Evolutionary conservation across 768 basidiomycete genomes (phyloP).

Genomic region (Candolleomyces eurysporus): DNA sequence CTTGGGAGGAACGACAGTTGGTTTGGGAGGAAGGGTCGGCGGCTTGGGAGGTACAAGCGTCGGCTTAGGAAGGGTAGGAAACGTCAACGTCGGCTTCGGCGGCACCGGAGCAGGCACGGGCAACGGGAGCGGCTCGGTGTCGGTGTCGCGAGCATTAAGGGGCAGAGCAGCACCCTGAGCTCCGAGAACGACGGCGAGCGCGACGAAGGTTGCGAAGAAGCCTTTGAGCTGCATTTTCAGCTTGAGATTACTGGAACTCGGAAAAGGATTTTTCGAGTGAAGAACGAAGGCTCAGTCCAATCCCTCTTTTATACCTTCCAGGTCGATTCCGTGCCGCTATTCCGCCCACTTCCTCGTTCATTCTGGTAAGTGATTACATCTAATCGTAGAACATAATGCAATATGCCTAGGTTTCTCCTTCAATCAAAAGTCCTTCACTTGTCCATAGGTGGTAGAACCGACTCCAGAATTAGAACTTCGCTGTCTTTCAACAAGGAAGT

Average conservation of each 20-base stretch:
- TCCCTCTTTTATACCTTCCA: too few relatives aligned
- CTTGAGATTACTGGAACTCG: background rate
- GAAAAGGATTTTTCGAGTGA: conserved; percentile 3
- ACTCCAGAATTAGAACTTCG: too few relatives aligned
- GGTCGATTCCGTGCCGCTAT: too few relatives aligned
- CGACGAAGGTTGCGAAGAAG: conserved; percentile 2
- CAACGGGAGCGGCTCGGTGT: background rate
- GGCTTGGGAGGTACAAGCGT: background rate
- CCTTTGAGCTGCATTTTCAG: background rate
- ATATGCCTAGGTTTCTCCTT: too few relatives aligned
- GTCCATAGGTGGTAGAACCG: too few relatives aligned
- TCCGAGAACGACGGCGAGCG: background rate
- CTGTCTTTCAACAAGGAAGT: too few relatives aligned
- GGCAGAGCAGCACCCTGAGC: conserved; percentile 1
- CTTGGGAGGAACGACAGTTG: background rate
- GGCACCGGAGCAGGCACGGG: background rate
- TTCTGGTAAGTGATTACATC: too few relatives aligned
- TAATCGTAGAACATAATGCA: too few relatives aligned
- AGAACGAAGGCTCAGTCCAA: background rate
- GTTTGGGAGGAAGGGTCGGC: conserved; percentile 1
- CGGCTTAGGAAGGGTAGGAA: background rate
- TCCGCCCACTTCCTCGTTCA: too few relatives aligned
- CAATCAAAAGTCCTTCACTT: too few relatives aligned
- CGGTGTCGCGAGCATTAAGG: background rate
- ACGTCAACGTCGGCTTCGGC: background rate